Base-by-base conservation (phyloP, 495 filamentous ascomycete species). In the Penicillium herquei region DNA sequence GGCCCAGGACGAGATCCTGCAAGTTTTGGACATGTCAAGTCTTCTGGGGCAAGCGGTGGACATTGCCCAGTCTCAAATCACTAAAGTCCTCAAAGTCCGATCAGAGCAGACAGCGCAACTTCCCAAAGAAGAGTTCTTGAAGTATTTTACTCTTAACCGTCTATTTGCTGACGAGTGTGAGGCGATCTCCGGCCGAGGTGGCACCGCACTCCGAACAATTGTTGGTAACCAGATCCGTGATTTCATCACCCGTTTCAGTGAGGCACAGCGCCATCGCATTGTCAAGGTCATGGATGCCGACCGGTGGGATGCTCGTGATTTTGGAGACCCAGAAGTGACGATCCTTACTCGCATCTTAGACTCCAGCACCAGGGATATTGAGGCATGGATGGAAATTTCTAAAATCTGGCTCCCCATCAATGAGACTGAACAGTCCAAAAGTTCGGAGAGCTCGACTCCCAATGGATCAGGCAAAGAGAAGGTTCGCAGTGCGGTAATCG, bases 81-180 rank as follows among this genome's bases (percentile, higher is more conserved):
- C 90, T 1, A 96, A 94, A 58, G 80, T 98, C 0, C 79, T 98
- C 33, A 91, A 90, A 55, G 94, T 96, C 18, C 86, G 94, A n/a
- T 86, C 89, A 0, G 91, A 96, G 59, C 88, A 94, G 59, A 91
- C 83, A 16, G 77, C 83, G 10, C 83, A 85, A 12, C 76, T 96
- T n/a, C 78, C 85, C 1, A 81, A 90, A n/a, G 70, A 83, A 52
- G 80, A 82, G 56, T 98, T 99, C 67, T 67, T 98, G 21, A 85
- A 91, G 49, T 98, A 98, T 65, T 96, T 97, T 66, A 92, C 84
- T 7, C 83, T 99, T 16, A 98, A 97, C 60, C 83, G 92, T 26
- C 83, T 96, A 18, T 99, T 98, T 64, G 90, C 91, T 7, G 95
- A 96, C 61, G 94, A 99, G 67, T 99, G 94, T 62, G 94, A 99